Base-by-base conservation (phyloP, 805 yeast genomes). In the Pichia occidentalis region DNA sequence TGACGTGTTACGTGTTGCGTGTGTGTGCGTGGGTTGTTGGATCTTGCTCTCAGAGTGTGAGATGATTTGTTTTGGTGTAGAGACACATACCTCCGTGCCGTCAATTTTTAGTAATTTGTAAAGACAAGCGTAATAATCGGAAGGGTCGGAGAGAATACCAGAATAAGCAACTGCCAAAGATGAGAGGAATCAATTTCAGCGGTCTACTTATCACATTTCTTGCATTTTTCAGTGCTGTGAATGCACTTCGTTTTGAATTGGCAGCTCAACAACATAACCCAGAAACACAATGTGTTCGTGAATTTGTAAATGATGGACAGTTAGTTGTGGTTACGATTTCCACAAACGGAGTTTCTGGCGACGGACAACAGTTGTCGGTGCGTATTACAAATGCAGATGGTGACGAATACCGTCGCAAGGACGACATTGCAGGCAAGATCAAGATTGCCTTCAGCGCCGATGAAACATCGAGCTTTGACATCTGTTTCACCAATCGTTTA, bases 371-470 rank as follows among this genome's bases (percentile, higher is more conserved):
- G 32, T 70, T 92, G 55, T 73, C 73, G 48, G 65, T 90, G 24
- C 56, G 63, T 36, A 80, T 86, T 47, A 70, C 73, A 34, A 97
- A 88, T 62, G 70, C 83, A 30, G 70, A 76, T 51, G 96, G 95
- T 28, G 88, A 88, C 59, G 95, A 85, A 56, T 81, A 80, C 61
- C 80, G 84, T 53, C 80, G 77, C 56, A 76, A 79, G 60, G 77
- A 74, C 57, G 87, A 84, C 57, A 70, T 92, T 50, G 77, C 76
- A 16, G 94, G 90, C 23, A 70, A 70, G 4, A 70, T 74, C 37
- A 75, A 78, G 55, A 77, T 84, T 42, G 90, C 92, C 4, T 90
- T 92, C 67, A 85, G 92, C 36, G 78, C 95, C 11, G 85, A 81
- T 56, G 69, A 80, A 19, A 76, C 80, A 45, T 80, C 90, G 29